phyloP scores from a whole-genome alignment of 768 basidiomycete species.

The Termitomyces sp. region DNA sequence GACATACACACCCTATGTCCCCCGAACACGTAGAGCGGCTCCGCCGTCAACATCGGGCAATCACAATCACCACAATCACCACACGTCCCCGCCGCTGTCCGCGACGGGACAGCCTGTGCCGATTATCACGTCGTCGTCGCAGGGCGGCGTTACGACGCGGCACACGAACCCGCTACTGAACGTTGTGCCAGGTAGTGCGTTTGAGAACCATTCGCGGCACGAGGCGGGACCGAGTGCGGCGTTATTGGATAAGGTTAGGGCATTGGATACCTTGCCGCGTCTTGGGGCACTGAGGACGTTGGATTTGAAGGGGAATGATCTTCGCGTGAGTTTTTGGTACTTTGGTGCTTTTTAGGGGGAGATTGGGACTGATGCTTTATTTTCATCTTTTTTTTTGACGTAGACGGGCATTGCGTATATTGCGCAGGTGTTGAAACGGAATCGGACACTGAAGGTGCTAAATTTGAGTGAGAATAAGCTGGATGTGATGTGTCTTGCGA shows the following conservation, averaged over 20 bases:
- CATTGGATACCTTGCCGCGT: conserved; percentile 82
- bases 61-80: background rate
- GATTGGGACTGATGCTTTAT: conserved; percentile 3
- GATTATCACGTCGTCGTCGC: conserved; percentile 61
- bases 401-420: conserved; percentile 81
- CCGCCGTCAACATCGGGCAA: conserved; percentile 29
- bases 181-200: conserved; percentile 14
- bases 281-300: conserved; percentile 84
- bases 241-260: conserved; percentile 81
- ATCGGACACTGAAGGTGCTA: conserved; percentile 89
- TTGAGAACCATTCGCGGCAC: conserved; percentile 23
- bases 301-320: conserved; percentile 90
- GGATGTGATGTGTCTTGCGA: conserved; percentile 72
- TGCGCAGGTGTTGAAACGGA: conserved; percentile 93
- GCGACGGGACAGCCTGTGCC: conserved; percentile 46
- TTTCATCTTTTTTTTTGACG: conserved; percentile 13
- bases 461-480: conserved; percentile 95
- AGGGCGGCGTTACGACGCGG: conserved; percentile 47
- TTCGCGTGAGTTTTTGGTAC: conserved; percentile 54
- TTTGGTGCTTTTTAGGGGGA: background rate
- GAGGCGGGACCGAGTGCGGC: conserved; percentile 63
- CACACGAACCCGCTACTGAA: conserved; percentile 26
- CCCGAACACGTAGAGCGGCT: conserved; percentile 40
- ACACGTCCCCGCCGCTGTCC: conserved; percentile 28
- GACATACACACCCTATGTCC: conserved; percentile 79